Conservation (phyloP, 2,329 filamentous ascomycete species). For the Sarocladiaceae sp. region DNA sequence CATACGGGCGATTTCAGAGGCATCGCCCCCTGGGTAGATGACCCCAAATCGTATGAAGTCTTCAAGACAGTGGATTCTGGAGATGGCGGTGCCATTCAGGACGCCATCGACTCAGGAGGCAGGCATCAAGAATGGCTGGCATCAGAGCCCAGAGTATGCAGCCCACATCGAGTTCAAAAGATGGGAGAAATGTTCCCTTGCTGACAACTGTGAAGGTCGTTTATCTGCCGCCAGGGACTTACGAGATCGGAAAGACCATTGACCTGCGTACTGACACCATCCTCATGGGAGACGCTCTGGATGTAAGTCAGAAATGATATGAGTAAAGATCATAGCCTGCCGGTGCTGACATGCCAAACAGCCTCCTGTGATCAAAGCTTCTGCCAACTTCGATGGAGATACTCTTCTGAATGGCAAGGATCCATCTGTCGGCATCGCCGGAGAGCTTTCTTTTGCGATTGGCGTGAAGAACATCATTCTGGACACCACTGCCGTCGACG, state of each 20-base stretch:
- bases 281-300: conserved; percentile 38
- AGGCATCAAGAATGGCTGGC: conserved; percentile 32
- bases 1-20: conserved; percentile 29
- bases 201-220: conserved; percentile 22
- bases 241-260: conserved; percentile 32
- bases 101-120: conserved; percentile 25
- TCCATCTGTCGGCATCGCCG: conserved; percentile 23
- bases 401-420: conserved; percentile 20
- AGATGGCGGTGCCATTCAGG: conserved; percentile 30
- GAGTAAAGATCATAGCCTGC: background rate
- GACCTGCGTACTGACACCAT: conserved; percentile 37
- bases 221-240: conserved; percentile 36
- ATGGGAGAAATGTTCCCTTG: background rate
- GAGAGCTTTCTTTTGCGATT: conserved; percentile 36
- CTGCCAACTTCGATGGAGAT: conserved; percentile 26
- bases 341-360: too few species aligned
- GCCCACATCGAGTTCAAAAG: background rate
- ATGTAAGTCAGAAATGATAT: conserved; percentile 16
- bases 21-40: conserved; percentile 33
- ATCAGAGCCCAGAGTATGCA: conserved; percentile 31
- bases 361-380: conserved; percentile 36
- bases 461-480: conserved; percentile 36
- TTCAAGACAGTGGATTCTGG: conserved; percentile 31
- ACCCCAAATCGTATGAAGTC: conserved; percentile 30
- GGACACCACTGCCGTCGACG: conserved; percentile 32